Evolutionary conservation across 1,284 basidiomycete genomes (phyloP), one percentile per base, ranked within the genome.

Genomic region (Puccinia horiana): DNA sequence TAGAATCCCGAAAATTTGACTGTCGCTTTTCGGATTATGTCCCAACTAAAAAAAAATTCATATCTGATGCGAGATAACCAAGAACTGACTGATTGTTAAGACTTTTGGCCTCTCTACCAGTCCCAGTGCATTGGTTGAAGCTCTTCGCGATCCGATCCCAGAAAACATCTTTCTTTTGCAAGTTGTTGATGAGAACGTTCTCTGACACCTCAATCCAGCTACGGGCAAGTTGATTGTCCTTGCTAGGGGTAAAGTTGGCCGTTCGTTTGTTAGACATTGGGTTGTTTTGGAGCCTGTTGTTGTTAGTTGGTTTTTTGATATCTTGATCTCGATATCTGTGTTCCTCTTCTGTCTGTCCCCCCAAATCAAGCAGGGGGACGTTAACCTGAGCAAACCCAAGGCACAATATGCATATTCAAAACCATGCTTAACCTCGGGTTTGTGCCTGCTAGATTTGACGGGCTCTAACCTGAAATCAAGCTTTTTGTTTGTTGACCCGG

Each of bases 11-110:
- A 5, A 69, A 69, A 69, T 40, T 69, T 69, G 40, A 69, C n/a
- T 6, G 67, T 69, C 44, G 40, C 67, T n/a, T 69, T 69, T 69
- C 32, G 40, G 26, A 69, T 18, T 8, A 29, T 18, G 44, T 69
- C 67, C 67, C 67, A 69, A 11, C 67, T 69, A 67, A 42, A 37
- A 37, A 12, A 67, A 67, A 37, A 67, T 4, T 40, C 4, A 67
- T 40, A 67, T 6, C 37, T 58, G 16, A 6, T 32, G 2, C n/a
- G 4, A 40, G 26, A 40, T 8, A 67, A 40, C 2, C 40, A 9
- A 16, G 12, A 18, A 37, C 40, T 37, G 8, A 67, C 63, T 35
- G 3, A 40, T 67, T 67, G 4, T 32, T 40, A 67, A 67, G 35
- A 3, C 3, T 67, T 67, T 67, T 67, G 37, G 32, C 8, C 35